Conservation (phyloP, 495 filamentous ascomycete genomes). For the Penicillium fimorum region DNA sequence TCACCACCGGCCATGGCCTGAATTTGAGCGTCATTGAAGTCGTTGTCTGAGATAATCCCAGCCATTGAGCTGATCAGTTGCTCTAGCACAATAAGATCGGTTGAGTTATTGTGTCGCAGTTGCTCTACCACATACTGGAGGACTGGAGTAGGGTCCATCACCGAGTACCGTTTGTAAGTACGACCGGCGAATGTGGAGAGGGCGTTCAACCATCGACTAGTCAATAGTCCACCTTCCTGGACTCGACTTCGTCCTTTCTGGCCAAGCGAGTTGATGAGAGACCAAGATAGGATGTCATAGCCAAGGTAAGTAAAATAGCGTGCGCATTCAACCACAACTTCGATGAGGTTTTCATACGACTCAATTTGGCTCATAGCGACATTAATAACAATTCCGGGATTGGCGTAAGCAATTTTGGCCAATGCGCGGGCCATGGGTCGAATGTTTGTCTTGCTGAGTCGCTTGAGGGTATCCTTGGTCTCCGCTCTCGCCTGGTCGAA, state of each 20-base stretch:
- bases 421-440: constrained; percentile 77
- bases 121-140: constrained; percentile 87
- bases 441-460: constrained; percentile 82
- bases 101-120: constrained; percentile 73
- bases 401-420: constrained; percentile 82
- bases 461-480: constrained; percentile 78
- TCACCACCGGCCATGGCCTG: constrained; percentile 84
- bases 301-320: constrained; percentile 89
- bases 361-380: constrained; percentile 85
- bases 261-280: constrained; percentile 74
- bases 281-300: constrained; percentile 91
- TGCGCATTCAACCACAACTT: constrained; percentile 88
- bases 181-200: constrained; percentile 82
- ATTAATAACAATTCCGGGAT: constrained; percentile 87
- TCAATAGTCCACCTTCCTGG: constrained; percentile 79
- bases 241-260: constrained; percentile 73
- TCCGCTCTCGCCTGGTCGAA: constrained; percentile 73
- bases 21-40: constrained; percentile 83
- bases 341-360: constrained; percentile 86
- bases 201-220: constrained; percentile 84
- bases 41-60: constrained; percentile 79
- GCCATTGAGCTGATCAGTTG: constrained; percentile 89
- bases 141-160: constrained; percentile 82
- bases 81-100: constrained; percentile 83
- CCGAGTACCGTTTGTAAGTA: constrained; percentile 74